Evolutionary conservation across 805 yeast species (phyloP), one percentile per base, ranked within the genome.

Genomic region (Cyberlindnera maritima): DNA sequence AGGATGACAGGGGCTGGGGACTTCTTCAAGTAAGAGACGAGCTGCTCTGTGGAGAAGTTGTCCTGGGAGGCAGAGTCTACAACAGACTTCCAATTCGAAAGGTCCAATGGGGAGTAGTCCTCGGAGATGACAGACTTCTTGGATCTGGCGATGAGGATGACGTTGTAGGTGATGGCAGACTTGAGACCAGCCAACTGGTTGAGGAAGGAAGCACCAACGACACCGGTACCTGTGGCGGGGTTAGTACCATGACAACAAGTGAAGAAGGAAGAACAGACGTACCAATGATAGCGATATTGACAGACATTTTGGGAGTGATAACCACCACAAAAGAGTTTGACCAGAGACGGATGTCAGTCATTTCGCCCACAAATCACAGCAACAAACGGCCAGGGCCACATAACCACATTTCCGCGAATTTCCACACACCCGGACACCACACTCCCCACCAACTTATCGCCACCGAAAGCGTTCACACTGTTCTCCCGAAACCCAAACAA

Each of bases 151-250:
- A 94, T 76, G 55, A 87, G 76, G 42, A 92, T 81, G 37, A 94
- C 85, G 57, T 89, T 85, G 73, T 83, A 88, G 31, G 72, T 69
- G 59, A 87, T 80, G 20, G 80, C 45, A 19, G 84, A 66, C 56
- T 79, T 77, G 54, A 88, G 68, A 48, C 72, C 70, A 44, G 77
- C 73, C 62, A 92, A 78, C 71, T 92, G 99, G 68, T 77, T 79
- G 66, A 94, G 72, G 72, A 90, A 89, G 43, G 96, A 88, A 21
- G 94, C 77, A 50, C 99, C 99, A 52, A 94, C 98, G 43, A 92
- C 94, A 61, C 99, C 99, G 45, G 97, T 83, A 45, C 90, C 89
- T 71, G 26, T 4, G 20, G n/a, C 10, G 19, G 39, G n/a, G 41
- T 36, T 45, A 39, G 43, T 15, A 20, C 28, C 13, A 21, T 15